Conservation (phyloP, 257 asterid genomes). For the Buddleja alternifolia region DNA sequence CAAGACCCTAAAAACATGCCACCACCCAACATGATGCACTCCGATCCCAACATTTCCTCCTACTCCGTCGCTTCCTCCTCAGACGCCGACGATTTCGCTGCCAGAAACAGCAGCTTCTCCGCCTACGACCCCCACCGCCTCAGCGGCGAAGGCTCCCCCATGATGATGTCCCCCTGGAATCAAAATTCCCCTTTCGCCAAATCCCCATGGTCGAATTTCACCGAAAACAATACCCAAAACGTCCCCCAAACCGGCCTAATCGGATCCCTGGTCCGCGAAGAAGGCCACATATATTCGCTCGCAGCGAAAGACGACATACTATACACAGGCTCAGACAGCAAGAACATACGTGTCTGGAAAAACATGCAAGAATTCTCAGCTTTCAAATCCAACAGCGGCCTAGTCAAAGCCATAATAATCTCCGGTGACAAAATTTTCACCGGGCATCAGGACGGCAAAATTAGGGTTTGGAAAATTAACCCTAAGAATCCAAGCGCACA, state of each 20-base stretch:
- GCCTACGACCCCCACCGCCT: constrained; percentile 40
- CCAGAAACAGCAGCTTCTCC: constrained; percentile 41
- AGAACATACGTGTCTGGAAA: constrained; percentile 62
- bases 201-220: constrained; percentile 37
- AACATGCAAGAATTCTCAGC: constrained; percentile 45
- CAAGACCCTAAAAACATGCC: no score
- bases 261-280: constrained; percentile 53
- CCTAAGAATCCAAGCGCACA: constrained; percentile 27
- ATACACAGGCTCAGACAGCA: constrained; percentile 70
- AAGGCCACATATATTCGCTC: constrained; percentile 60
- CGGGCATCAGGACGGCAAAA: constrained; percentile 70
- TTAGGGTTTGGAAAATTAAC: constrained; percentile 55
- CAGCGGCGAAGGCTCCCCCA: constrained; percentile 52
- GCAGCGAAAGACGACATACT: constrained; percentile 47
- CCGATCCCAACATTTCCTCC: constrained; percentile 37
- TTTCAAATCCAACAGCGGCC: constrained; percentile 59
- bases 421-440: constrained; percentile 52
- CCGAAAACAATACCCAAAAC: constrained; percentile 20
- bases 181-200: constrained; percentile 38
- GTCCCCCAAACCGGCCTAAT: constrained; percentile 39
- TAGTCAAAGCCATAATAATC: constrained; percentile 62
- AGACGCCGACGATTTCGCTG: constrained; percentile 31
- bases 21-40: constrained; percentile 20
- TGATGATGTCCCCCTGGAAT: constrained; percentile 69
- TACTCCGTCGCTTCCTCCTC: constrained; percentile 30